Base-by-base conservation (phyloP, 768 basidiomycete genomes). In the Calocybe indica region DNA sequence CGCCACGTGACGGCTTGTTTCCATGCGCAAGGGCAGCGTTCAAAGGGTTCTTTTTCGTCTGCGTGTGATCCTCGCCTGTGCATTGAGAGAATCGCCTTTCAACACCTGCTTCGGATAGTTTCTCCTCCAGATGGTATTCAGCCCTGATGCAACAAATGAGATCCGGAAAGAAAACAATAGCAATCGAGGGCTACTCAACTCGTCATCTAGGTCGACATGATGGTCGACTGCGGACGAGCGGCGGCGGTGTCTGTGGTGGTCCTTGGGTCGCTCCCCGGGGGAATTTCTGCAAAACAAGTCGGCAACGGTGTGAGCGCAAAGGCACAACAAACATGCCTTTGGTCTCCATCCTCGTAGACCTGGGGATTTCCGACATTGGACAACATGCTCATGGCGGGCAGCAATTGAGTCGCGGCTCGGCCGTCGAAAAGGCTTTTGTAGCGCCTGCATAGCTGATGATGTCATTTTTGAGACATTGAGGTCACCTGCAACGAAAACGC, bases 1-100 rank as follows among this genome's bases (percentile, higher is more conserved):
- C 82, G 0, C 81, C 80, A 35, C 70, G 62, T 0, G 79, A 80
- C 0, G 82, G 80, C 51, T 81, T 64, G 53, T 83, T 72, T 0
- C 80, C 78, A 45, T 82, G 80, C 9, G 34, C 36, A 31, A 54
- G 37, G n/a, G 30, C n/a, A 6, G 14, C 9, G 14, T 43, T n/a
- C 6, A 8, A 33, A 10, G 41, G 7, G 28, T 22, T 22, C 22
- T 22, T 22, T 22, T 22, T 22, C 22, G 22, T 22, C 22, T 22
- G 22, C 4, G 22, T 22, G 4, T 22, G 22, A 22, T 22, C 22
- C 4, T 22, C 2, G 22, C 22, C 22, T 22, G 22, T 22, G 22
- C 22, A 22, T 22, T 22, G 22, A 4, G 22, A 22, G 22, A 22
- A 22, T 4, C 22, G 22, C 22, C 22, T 22, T 22, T 22, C 22